Conservation (phyloP, 345 rosid species). For the Hibiscus tridactylites region DNA sequence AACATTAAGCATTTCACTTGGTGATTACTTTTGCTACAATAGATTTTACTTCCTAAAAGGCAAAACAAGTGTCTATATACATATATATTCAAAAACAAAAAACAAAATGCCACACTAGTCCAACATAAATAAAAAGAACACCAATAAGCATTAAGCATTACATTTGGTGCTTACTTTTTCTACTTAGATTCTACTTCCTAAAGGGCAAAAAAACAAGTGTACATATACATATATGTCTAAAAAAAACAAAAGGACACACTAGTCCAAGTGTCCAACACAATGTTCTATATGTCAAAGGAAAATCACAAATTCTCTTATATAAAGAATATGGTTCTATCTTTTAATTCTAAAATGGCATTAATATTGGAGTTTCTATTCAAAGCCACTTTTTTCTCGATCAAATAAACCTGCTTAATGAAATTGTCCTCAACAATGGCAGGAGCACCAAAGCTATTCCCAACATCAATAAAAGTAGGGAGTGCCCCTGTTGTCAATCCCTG, state of each 20-base stretch:
- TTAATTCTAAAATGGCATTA: background rate
- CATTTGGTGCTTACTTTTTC: no score
- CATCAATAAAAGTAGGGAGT: constrained; percentile 86
- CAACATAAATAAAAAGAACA: background rate
- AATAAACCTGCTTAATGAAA: constrained; percentile 60
- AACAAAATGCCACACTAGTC: background rate
- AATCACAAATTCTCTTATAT: background rate
- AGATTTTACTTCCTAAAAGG: background rate
- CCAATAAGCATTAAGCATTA: no score
- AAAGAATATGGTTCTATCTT: background rate
- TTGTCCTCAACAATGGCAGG: constrained; percentile 91
- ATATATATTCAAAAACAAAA: background rate
- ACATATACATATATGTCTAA: background rate
- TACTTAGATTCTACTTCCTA: background rate
- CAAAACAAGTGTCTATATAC: background rate
- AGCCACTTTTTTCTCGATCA: background rate
- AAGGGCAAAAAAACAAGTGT: background rate
- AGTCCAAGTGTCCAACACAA: background rate
- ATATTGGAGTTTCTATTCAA: background rate
- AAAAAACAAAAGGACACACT: background rate
- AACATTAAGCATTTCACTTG: background rate
- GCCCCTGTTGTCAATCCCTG: constrained; percentile 96
- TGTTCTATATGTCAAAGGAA: no score
- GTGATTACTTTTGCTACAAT: background rate
- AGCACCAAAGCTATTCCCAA: constrained; percentile 91